These are phyloP conservation scores for Pleurotus pulmonarius DNA, from an alignment of 768 basidiomycete genomes.

Conservation along the genomic window DNA sequence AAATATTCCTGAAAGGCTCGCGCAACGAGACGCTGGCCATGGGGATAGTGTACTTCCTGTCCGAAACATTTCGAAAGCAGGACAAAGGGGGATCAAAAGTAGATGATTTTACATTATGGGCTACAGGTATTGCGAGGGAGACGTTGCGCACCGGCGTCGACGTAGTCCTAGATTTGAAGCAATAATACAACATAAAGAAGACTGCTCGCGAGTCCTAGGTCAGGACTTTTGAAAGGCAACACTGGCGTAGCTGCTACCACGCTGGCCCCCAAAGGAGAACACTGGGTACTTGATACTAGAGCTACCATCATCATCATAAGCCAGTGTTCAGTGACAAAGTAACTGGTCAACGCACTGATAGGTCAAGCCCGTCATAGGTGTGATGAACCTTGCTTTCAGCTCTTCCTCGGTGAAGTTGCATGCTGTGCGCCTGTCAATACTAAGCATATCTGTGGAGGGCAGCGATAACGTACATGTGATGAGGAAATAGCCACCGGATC, in stretches of 20 bases:
- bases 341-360: slow-evolving; percentile 54
- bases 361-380: slow-evolving; percentile 40
- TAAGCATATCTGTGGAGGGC: background rate
- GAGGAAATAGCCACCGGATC: slow-evolving; percentile 65
- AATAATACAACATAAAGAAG: background rate
- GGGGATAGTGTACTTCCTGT: slow-evolving; percentile 73
- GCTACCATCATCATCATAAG: slow-evolving; percentile 32
- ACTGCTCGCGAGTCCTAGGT: background rate
- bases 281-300: slow-evolving; percentile 71
- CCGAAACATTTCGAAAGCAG: slow-evolving; percentile 31
- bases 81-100: slow-evolving; percentile 26
- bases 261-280: slow-evolving; percentile 75
- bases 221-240: slow-evolving; percentile 59
- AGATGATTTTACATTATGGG: slow-evolving; percentile 59
- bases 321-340: background rate
- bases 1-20: slow-evolving; percentile 74
- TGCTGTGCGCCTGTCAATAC: slow-evolving; percentile 31
- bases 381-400: slow-evolving; percentile 49
- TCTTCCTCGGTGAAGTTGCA: slow-evolving; percentile 88
- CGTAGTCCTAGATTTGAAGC: slow-evolving; percentile 34
- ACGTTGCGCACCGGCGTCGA: slow-evolving; percentile 65
- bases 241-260: slow-evolving; percentile 65
- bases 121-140: slow-evolving; percentile 60
- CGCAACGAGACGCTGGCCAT: slow-evolving; percentile 63
- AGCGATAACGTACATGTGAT: slow-evolving; percentile 66